phyloP scores from a whole-genome alignment of 2,329 filamentous ascomycete species.

The Fulvia fulva region DNA sequence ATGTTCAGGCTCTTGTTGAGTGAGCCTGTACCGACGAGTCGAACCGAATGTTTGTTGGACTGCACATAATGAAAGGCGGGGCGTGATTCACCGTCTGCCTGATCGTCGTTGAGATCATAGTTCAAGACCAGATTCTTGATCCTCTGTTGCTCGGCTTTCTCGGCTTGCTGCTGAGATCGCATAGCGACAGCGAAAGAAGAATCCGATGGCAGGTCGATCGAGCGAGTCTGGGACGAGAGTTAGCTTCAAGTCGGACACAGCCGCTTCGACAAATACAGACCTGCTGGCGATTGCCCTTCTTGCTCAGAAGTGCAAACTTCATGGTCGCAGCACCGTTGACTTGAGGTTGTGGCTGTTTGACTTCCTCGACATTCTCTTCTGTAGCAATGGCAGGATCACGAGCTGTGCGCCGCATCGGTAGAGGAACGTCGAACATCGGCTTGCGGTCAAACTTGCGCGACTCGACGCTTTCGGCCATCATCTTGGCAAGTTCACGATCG shows the following conservation, averaged over 20 bases:
- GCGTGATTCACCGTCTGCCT: slow-evolving; percentile 64
- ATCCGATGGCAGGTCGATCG: slow-evolving; percentile 83
- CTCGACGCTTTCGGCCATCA: slow-evolving; percentile 97
- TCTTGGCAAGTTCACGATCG: slow-evolving; percentile 93
- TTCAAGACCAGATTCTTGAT: slow-evolving; percentile 98
- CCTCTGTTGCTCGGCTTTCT: slow-evolving; percentile 92
- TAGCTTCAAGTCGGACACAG: background rate
- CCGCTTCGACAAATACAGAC: slow-evolving; percentile 43
- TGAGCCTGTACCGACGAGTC: slow-evolving; percentile 33
- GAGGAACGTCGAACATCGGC: slow-evolving; percentile 87
- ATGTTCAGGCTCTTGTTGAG: slow-evolving; percentile 38
- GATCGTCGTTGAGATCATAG: slow-evolving; percentile 80
- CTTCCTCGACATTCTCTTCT: slow-evolving; percentile 39
- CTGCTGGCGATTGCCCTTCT: slow-evolving; percentile 93
- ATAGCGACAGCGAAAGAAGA: slow-evolving; percentile 94
- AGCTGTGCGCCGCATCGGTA: slow-evolving; percentile 72
- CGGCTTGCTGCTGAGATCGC: slow-evolving; percentile 91
- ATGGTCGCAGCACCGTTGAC: slow-evolving; percentile 59
- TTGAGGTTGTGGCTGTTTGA: slow-evolving; percentile 34
- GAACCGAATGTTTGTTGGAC: slow-evolving; percentile 47
- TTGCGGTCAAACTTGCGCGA: slow-evolving; percentile 95
- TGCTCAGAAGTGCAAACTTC: slow-evolving; percentile 94
- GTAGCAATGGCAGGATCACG: slow-evolving; percentile 51
- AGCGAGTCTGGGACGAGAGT: slow-evolving; percentile 64
- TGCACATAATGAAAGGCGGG: slow-evolving; percentile 40